phyloP scores from a whole-genome alignment of 2,329 filamentous ascomycete species.

The Clarireedia sp. region DNA sequence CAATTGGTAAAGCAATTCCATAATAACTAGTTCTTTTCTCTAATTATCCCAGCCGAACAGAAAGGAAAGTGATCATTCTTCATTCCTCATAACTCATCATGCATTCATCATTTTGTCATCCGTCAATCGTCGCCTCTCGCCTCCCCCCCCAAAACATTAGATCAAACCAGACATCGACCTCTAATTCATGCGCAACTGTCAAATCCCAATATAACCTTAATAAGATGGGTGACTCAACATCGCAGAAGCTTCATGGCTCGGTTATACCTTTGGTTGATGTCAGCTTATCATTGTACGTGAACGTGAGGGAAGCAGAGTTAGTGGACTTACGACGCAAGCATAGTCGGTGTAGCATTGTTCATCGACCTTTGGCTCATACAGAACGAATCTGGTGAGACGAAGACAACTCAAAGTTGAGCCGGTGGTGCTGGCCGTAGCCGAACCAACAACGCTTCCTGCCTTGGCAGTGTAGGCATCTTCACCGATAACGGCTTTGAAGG shows the following conservation, averaged over 20 bases:
- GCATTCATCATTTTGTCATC: neutral
- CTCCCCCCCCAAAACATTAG: neutral
- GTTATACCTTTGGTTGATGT: constrained; percentile 1
- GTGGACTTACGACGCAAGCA: constrained; percentile 4
- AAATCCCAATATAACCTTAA: too few species aligned
- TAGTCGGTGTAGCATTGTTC: constrained; percentile 8
- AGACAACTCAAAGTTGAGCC: neutral
- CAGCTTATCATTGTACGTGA: neutral
- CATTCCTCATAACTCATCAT: neutral
- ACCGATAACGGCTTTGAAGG: neutral
- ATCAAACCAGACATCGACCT: neutral
- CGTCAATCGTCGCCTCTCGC: neutral
- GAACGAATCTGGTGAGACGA: constrained; percentile 5
- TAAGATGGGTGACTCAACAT: neutral
- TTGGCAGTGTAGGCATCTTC: neutral
- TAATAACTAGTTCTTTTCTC: neutral
- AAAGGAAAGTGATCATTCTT: constrained; percentile 3
- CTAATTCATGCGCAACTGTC: too few species aligned
- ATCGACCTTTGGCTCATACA: constrained; percentile 1
- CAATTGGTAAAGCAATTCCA: too few species aligned
- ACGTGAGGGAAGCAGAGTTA: neutral
- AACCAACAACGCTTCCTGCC: neutral
- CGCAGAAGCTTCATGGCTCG: neutral
- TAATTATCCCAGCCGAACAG: neutral
- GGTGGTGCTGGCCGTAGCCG: neutral